Base-by-base conservation (phyloP, 306 rosid genomes). In the Quercus bicolor region DNA sequence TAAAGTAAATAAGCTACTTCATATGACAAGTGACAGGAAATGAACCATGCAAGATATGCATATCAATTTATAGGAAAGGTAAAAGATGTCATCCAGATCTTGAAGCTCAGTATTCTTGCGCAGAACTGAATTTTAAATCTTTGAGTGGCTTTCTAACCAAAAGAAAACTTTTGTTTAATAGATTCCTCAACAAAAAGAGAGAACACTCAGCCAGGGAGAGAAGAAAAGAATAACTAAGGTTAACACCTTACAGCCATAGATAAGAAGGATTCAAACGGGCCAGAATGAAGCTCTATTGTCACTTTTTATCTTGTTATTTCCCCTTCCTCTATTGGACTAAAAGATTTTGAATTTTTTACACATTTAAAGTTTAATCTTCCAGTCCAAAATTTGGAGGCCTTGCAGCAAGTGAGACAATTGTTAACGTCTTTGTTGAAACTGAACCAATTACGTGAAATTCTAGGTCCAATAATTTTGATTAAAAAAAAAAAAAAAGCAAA, bases 1-100 rank as follows among this genome's bases (percentile, higher is more conserved):
- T 31, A 21, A 33, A 77, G 73, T 80, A 82, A 72, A 72, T 68
- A 40, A 64, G 79, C 81, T 70, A 66, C 84, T 55, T 84, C 79
- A 77, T 84, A 68, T 66, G 79, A 80, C 14, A 60, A 1, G 66
- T 5, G 31, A 24, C 6, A 54, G 60, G 62, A 69, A 64, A 85
- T 60, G 62, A 75, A 60, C 66, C 24, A 21, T 21, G 31, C 24
- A 59, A 24, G 57, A 57, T 34, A n/a, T 24, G 70, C 61, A 66
- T 62, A 55, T 70, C 59, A 62, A 69, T 72, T 31, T 43, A 57
- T 61, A 37, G 61, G 82, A 72, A 80, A 69, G 75, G 76, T 79
- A 45, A 69, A 37, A 79, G 77, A 82, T 70, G 57, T 56, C 60
- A 69, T 65, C 78, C 5, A 15, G 77, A 56, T 37, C 8, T 72